Conservation (phyloP, 2,329 filamentous ascomycete species). For the Colletotrichum sp. region DNA sequence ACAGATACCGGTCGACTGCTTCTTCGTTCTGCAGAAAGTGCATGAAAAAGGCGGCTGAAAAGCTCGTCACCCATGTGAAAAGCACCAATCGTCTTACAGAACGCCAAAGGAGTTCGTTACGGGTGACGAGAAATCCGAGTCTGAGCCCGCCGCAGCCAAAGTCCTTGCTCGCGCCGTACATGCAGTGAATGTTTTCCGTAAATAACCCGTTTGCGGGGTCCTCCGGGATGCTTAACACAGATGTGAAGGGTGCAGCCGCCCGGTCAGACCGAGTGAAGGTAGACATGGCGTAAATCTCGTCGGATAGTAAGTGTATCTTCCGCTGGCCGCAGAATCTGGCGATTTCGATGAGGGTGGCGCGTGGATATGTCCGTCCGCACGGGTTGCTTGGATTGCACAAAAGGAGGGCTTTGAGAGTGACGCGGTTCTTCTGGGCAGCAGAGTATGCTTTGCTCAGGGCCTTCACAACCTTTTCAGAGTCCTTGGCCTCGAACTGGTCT, state of each 20-base stretch:
- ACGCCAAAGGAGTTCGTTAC: not conserved
- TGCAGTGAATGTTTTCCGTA: not conserved
- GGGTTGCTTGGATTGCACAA: slow-evolving; percentile 8
- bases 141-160: slow-evolving; percentile 2
- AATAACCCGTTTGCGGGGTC: not conserved
- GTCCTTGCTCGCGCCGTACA: slow-evolving; percentile 6
- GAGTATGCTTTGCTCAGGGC: not conserved
- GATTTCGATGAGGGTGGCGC: not conserved
- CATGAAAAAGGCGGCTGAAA: not conserved
- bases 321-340: not conserved
- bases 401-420: not conserved
- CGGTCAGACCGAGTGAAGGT: not conserved
- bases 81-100: not conserved
- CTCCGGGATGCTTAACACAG: not conserved
- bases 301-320: not conserved
- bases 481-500: not conserved
- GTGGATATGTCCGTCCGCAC: not conserved
- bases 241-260: not conserved
- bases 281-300: slow-evolving; percentile 6
- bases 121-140: not conserved
- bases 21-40: not conserved
- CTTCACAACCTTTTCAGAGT: not conserved
- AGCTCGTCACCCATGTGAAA: not conserved
- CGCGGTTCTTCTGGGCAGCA: not conserved
- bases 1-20: not conserved